Base-by-base conservation (phyloP, 2,329 filamentous ascomycete genomes). In the Colletotrichum gigasporum region DNA sequence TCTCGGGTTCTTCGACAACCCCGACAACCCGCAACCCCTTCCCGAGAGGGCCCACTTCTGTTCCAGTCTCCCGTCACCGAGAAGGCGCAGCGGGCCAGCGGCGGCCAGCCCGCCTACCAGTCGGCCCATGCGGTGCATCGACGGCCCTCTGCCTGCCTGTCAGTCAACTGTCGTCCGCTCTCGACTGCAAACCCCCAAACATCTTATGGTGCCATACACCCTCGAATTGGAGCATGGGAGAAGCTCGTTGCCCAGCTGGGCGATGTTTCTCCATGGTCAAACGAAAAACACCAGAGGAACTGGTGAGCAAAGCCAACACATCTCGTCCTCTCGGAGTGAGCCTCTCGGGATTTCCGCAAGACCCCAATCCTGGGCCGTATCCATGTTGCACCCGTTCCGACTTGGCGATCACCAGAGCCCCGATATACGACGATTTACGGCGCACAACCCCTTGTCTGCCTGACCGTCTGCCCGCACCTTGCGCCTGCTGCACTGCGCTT, bases 1-100 rank as follows among this genome's bases (percentile, higher is more conserved):
- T 47, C 50, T 65, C 62, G 62, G 62, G 57, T 28, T 65, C 37
- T 55, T 62, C 62, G 56, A 65, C 34, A 41, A 62, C 42, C 56
- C 62, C 62, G 62, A 65, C 50, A 65, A 55, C 62, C 62, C 62
- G 62, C 55, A 48, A 20, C 55, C n/a, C 34, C 24, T 22, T n/a
- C 42, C 62, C 48, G 32, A 20, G 8, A 10, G 6, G 34, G 12
- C 30, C 56, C 41, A 48, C 60, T 44, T 30, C n/a, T 24, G n/a
- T 28, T 45, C 39, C 45, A 41, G 24, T 37, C 20, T 48, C 26
- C 47, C 55, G 60, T 41, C 45, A 39, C 45, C 60, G 59, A 51
- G 24, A 9, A 18, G n/a, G n/a, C n/a, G n/a, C n/a, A n/a, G n/a
- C n/a, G n/a, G n/a, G n/a, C n/a, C n/a, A n/a, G n/a, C n/a, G n/a